phyloP scores from a whole-genome alignment of 1,139 yeast genomes.

The Suhomyces bolitotheri region DNA sequence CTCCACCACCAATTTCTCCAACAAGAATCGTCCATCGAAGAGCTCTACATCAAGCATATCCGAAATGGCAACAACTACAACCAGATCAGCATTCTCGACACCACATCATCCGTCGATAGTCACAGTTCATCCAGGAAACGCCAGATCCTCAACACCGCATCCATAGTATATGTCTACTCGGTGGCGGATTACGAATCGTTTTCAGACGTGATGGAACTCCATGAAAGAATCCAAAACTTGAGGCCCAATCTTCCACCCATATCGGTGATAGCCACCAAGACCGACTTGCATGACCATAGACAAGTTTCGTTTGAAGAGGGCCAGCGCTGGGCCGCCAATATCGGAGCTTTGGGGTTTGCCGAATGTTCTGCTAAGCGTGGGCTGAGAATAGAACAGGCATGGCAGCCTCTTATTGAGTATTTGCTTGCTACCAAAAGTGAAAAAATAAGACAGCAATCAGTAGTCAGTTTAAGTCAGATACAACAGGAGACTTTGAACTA shows the following conservation, averaged over 20 bases:
- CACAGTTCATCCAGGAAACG: conserved; percentile 28
- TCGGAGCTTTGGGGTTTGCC: conserved; percentile 30
- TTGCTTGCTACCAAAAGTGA: conserved; percentile 7
- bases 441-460: conserved; percentile 9
- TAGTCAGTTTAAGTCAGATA: conserved; percentile 7
- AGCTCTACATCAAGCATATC: conserved; percentile 32
- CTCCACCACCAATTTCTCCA: conserved; percentile 26
- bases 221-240: conserved; percentile 22
- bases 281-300: conserved; percentile 28
- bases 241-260: conserved; percentile 30
- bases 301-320: conserved; percentile 35
- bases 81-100: conserved; percentile 34
- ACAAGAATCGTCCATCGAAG: conserved; percentile 29
- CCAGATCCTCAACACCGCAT: conserved; percentile 33
- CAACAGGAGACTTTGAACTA: conserved; percentile 3
- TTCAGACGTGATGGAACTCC: conserved; percentile 29
- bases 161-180: conserved; percentile 36
- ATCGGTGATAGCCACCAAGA: conserved; percentile 35
- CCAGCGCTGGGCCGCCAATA: conserved; percentile 23
- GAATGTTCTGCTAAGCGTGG: conserved; percentile 34
- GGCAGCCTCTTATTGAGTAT: conserved; percentile 27
- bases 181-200: conserved; percentile 31
- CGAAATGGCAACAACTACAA: conserved; percentile 17
- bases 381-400: conserved; percentile 28
- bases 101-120: conserved; percentile 24